phyloP scores from a whole-genome alignment of 2,329 filamentous ascomycete species.

The Trichoderma asperellum region DNA sequence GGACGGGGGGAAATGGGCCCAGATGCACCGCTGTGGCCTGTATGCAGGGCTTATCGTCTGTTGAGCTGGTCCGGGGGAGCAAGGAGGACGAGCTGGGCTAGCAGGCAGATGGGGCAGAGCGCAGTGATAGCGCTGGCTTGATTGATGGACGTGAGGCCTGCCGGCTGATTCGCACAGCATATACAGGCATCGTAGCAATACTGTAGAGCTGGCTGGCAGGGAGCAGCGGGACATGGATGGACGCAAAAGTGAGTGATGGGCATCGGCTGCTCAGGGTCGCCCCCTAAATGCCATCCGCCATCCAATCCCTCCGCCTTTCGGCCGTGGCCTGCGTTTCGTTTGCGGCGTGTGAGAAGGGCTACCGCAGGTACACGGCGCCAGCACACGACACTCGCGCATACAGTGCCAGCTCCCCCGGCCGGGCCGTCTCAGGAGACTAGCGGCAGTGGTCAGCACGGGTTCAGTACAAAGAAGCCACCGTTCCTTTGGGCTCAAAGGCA shows the following conservation, averaged over 20 bases:
- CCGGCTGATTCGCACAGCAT: neutral
- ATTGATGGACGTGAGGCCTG: neutral
- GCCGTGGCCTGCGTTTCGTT: slow-evolving; percentile 12
- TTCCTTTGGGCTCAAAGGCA: neutral
- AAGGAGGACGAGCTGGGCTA: slow-evolving; percentile 5
- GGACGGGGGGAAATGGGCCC: slow-evolving; percentile 19
- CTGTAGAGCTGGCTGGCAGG: neutral
- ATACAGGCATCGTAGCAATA: neutral
- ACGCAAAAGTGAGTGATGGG: neutral
- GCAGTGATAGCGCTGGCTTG: neutral
- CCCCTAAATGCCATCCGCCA: slow-evolving; percentile 14
- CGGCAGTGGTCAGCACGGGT: neutral
- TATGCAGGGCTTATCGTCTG: slow-evolving; percentile 27
- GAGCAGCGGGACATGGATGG: neutral
- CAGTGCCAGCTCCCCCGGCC: slow-evolving; percentile 18
- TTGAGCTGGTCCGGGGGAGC: slow-evolving; percentile 25
- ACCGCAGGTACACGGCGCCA: slow-evolving; percentile 15
- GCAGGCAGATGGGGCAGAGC: neutral
- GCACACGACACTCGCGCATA: slow-evolving; percentile 17
- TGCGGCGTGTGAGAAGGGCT: slow-evolving; percentile 11
- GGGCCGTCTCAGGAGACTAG: slow-evolving; percentile 12
- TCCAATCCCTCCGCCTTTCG: neutral
- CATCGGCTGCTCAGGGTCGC: slow-evolving; percentile 12
- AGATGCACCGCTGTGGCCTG: slow-evolving; percentile 23
- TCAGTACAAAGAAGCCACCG: neutral